Evolutionary conservation across 1,284 basidiomycete genomes (phyloP), one percentile per base, ranked within the genome.

Genomic region (Ganoderma lingzhi): DNA sequence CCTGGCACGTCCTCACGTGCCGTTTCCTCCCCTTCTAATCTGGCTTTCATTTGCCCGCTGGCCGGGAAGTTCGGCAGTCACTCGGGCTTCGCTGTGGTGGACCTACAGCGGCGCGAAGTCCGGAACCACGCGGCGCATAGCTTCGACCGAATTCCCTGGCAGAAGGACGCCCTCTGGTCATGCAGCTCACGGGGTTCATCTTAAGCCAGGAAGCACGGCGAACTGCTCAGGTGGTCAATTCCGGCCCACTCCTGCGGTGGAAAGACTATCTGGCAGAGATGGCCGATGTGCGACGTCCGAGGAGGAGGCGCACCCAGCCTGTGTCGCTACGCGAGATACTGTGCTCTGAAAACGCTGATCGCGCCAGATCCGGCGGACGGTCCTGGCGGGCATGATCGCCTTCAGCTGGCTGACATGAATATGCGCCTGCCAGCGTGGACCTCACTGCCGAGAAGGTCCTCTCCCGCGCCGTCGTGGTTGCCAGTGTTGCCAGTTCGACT

Each of bases 81-180:
- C 41, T 56, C 66, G 70, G 66, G 62, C 68, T 72, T 65, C 55
- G 58, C 35, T 55, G 14, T 30, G 45, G 67, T 71, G 72, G 72
- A 73, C 72, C 72, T 73, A 73, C 69, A 71, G 72, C 72, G 72
- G 72, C 72, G 65, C 59, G 72, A 73, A 73, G 72, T 32, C 60
- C 69, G 69, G 69, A 59, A 35, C 67, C 69, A 65, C 67, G 66
- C 71, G 71, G 71, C 71, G 69, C 67, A 69, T 44, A 55, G 63
- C 42, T 51, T 67, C 71, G 65, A 55, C 55, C 60, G 71, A 66
- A 70, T 63, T 39, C 62, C 37, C 35, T 28, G 37, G 48, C 51
- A 37, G 68, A 70, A 69, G 71, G 30, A 35, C 30, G 30, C 53
- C 15, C 53, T 32, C 53, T 48, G 30, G 23, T 17, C 59, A 42